phyloP scores from a whole-genome alignment of 768 basidiomycete species.

The Xerocomellus amylosporus region DNA sequence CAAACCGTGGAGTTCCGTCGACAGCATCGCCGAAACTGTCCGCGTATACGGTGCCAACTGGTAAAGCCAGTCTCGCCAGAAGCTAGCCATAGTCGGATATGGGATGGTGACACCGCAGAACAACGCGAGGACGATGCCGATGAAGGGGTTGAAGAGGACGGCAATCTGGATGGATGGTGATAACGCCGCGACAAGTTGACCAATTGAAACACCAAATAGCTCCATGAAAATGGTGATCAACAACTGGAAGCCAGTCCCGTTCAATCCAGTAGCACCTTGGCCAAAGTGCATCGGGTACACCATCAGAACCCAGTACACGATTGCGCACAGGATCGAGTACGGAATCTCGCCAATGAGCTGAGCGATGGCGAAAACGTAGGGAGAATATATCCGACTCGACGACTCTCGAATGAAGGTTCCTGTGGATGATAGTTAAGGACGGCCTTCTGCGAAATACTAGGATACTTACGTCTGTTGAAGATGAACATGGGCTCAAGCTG shows the following conservation, averaged over 20 bases:
- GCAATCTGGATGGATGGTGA: conserved; percentile 78
- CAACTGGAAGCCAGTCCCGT: conserved; percentile 71
- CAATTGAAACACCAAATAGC: conserved; percentile 68
- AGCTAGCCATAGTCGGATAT: conserved; percentile 55
- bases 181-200: conserved; percentile 70
- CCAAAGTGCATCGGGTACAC: conserved; percentile 70
- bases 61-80: conserved; percentile 82
- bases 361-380: conserved; percentile 79
- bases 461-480: conserved; percentile 51
- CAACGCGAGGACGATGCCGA: conserved; percentile 58
- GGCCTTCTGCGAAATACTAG: conserved; percentile 17
- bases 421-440: conserved; percentile 10
- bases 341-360: conserved; percentile 83
- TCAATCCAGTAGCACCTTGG: conserved; percentile 54
- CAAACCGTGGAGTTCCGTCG: conserved; percentile 75
- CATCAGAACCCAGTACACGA: conserved; percentile 76
- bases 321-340: conserved; percentile 64
- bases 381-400: conserved; percentile 82
- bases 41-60: conserved; percentile 69
- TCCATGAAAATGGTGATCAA: conserved; percentile 70
- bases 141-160: conserved; percentile 77
- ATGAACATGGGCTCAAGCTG: conserved; percentile 78
- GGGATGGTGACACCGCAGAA: conserved; percentile 86
- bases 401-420: conserved; percentile 54
- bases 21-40: conserved; percentile 65